These are phyloP conservation scores for Proliferodiscus dingleyae DNA, from an alignment of 2,329 filamentous ascomycete species.

Conservation along the genomic window DNA sequence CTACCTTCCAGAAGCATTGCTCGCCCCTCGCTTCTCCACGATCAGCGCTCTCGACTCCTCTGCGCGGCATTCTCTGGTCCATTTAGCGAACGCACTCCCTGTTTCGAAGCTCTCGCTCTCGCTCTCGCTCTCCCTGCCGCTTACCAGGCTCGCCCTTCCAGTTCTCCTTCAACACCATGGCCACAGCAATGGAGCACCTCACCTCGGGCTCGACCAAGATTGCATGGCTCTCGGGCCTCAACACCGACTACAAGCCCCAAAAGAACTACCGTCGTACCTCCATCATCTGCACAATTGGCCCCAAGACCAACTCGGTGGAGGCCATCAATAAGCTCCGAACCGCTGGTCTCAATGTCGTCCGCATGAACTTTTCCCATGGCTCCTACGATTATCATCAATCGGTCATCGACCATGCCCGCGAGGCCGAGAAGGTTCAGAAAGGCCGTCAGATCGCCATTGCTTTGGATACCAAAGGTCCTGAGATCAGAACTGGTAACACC, in stretches of 20 bases:
- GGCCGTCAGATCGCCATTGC: slow-evolving; percentile 94
- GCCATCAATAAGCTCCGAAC: slow-evolving; percentile 91
- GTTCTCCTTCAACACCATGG: slow-evolving; percentile 27
- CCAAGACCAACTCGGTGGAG: slow-evolving; percentile 97
- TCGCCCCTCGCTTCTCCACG: no score
- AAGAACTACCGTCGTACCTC: slow-evolving; percentile 93
- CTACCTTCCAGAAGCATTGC: no score
- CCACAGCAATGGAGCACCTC: slow-evolving; percentile 80
- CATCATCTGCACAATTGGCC: slow-evolving; percentile 98
- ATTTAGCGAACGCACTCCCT: no score
- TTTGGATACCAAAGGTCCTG: slow-evolving; percentile 77
- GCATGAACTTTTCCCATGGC: slow-evolving; percentile 99
- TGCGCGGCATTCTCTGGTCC: no score
- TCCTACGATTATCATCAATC: slow-evolving; percentile 97
- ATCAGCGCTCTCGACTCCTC: no score
- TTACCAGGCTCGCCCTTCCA: background rate
- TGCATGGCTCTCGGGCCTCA: slow-evolving; percentile 64
- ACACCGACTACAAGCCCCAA: slow-evolving; percentile 80
- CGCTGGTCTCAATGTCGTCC: slow-evolving; percentile 93
- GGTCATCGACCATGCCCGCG: slow-evolving; percentile 91
- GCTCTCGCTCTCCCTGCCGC: background rate
- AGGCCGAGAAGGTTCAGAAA: slow-evolving; percentile 70
- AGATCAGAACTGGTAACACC: slow-evolving; percentile 80
- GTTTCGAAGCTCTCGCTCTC: no score
- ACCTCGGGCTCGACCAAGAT: slow-evolving; percentile 68